Evolutionary conservation across 2,329 filamentous ascomycete genomes (phyloP).

Genomic region (Trichophyton schoenleinii): DNA sequence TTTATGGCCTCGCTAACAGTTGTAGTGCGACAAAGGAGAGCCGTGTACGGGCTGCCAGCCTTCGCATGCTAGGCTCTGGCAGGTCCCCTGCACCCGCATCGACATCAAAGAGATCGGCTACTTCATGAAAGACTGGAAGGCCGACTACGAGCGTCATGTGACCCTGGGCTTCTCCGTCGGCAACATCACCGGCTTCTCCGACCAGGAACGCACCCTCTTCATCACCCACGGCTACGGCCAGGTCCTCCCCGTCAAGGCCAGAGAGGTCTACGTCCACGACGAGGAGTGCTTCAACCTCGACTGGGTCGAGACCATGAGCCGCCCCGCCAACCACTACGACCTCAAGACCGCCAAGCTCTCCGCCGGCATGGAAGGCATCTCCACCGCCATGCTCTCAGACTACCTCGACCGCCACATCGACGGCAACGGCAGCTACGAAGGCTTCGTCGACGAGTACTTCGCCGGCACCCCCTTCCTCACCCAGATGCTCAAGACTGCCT

Average conservation of each 20-base stretch:
- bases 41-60: slow-evolving; percentile 92
- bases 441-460: slow-evolving; percentile 91
- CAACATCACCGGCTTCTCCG: slow-evolving; percentile 78
- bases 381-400: slow-evolving; percentile 65
- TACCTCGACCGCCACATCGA: slow-evolving; percentile 95
- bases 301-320: slow-evolving; percentile 74
- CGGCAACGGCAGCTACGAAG: slow-evolving; percentile 75
- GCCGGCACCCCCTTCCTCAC: slow-evolving; percentile 91
- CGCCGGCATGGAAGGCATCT: slow-evolving; percentile 78
- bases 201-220: slow-evolving; percentile 57
- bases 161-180: slow-evolving; percentile 77
- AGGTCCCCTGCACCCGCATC: slow-evolving; percentile 93
- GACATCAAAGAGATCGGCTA: slow-evolving; percentile 98
- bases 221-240: slow-evolving; percentile 95
- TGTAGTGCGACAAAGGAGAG: slow-evolving; percentile 78
- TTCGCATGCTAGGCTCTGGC: slow-evolving; percentile 89
- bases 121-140: slow-evolving; percentile 99
- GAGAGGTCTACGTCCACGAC: slow-evolving; percentile 83
- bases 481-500: slow-evolving; percentile 89
- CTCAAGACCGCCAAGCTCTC: slow-evolving; percentile 79
- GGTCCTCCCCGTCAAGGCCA: slow-evolving; percentile 80
- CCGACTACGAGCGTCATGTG: slow-evolving; percentile 85
- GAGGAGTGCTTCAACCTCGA: slow-evolving; percentile 87
- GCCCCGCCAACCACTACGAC: slow-evolving; percentile 68
- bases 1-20: slow-evolving; percentile 6